A percentile compares a stretch with the other conserved stretches of the same genome.
Conservation (phyloP, 1,284 basidiomycete genomes). For the Phlebopus sp. region DNA sequence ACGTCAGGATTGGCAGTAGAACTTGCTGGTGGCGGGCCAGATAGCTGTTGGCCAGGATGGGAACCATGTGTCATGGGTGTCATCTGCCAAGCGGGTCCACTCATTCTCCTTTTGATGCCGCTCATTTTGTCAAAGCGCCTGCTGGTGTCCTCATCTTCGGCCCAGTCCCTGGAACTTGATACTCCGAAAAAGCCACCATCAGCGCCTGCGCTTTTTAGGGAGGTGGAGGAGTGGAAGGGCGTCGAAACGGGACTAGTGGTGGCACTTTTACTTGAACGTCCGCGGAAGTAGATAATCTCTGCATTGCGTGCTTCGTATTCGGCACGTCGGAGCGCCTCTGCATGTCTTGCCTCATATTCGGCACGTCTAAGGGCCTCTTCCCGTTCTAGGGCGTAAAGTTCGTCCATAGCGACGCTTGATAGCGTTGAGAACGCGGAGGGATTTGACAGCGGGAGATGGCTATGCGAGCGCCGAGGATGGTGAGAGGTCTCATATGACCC, state of each 20-base stretch:
- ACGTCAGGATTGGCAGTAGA: slow-evolving; percentile 23
- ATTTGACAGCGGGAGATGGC: slow-evolving; percentile 33
- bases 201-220: slow-evolving; percentile 19
- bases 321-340: slow-evolving; percentile 76
- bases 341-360: slow-evolving; percentile 80
- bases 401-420: slow-evolving; percentile 81
- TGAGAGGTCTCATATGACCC: slow-evolving; percentile 46
- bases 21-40: slow-evolving; percentile 12
- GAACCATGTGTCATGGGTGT: slow-evolving; percentile 35
- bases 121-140: slow-evolving; percentile 21
- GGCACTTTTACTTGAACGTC: slow-evolving; percentile 59
- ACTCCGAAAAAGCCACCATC: slow-evolving; percentile 44
- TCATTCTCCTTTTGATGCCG: slow-evolving; percentile 39
- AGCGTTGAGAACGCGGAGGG: slow-evolving; percentile 69
- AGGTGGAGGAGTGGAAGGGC: slow-evolving; percentile 37
- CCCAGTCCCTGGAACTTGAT: slow-evolving; percentile 38
- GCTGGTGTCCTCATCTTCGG: slow-evolving; percentile 31
- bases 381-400: slow-evolving; percentile 83
- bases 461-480: slow-evolving; percentile 40
- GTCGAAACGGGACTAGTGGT: slow-evolving; percentile 66
- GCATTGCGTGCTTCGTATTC: slow-evolving; percentile 68
- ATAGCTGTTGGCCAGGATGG: slow-evolving; percentile 9
- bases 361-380: slow-evolving; percentile 80
- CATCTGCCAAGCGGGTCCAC: slow-evolving; percentile 54
- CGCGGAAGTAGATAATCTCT: slow-evolving; percentile 49